These are phyloP conservation scores for Salix koriyanagi DNA, from an alignment of 345 rosid genomes.

Conservation along the genomic window DNA sequence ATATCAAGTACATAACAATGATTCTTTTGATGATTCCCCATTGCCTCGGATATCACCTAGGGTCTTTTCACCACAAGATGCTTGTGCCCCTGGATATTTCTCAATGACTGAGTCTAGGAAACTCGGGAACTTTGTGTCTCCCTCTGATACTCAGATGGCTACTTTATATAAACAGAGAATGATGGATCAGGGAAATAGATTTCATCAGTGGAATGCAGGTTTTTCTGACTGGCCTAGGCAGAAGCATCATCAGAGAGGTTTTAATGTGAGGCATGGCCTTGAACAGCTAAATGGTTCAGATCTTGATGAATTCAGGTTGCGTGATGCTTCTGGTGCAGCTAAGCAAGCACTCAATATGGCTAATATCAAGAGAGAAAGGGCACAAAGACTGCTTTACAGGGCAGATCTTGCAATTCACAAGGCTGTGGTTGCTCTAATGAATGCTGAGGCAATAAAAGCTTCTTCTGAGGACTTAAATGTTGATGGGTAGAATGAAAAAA, in stretches of 20 bases:
- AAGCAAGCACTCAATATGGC: slow-evolving; percentile 58
- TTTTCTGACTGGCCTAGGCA: slow-evolving; percentile 51
- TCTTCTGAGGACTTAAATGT: slow-evolving; percentile 43
- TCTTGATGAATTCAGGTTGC: slow-evolving; percentile 58
- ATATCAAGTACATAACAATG: slow-evolving; percentile 49
- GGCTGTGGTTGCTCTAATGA: slow-evolving; percentile 81
- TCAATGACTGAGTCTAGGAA: slow-evolving; percentile 43
- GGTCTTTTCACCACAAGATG: slow-evolving; percentile 32
- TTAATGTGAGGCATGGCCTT: slow-evolving; percentile 32
- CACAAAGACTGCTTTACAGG: slow-evolving; percentile 63
- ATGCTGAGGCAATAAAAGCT: slow-evolving; percentile 78
- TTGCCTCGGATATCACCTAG: slow-evolving; percentile 49
- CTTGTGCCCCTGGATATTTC: slow-evolving; percentile 36
- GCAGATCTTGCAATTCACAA: slow-evolving; percentile 90
- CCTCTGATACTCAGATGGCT: slow-evolving; percentile 30
- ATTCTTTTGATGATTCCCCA: slow-evolving; percentile 51
- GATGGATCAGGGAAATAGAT: slow-evolving; percentile 46
- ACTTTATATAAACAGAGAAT: slow-evolving; percentile 32
- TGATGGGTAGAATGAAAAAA: slow-evolving; percentile 32
- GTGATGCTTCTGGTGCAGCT: slow-evolving; percentile 81
- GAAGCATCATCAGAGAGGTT: slow-evolving; percentile 30
- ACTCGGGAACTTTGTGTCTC: slow-evolving; percentile 26
- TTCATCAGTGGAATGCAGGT: slow-evolving; percentile 42
- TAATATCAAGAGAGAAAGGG: slow-evolving; percentile 73
- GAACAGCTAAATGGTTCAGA: slow-evolving; percentile 49